phyloP scores from a whole-genome alignment of 257 asterid genomes.

The Petunia secreta region DNA sequence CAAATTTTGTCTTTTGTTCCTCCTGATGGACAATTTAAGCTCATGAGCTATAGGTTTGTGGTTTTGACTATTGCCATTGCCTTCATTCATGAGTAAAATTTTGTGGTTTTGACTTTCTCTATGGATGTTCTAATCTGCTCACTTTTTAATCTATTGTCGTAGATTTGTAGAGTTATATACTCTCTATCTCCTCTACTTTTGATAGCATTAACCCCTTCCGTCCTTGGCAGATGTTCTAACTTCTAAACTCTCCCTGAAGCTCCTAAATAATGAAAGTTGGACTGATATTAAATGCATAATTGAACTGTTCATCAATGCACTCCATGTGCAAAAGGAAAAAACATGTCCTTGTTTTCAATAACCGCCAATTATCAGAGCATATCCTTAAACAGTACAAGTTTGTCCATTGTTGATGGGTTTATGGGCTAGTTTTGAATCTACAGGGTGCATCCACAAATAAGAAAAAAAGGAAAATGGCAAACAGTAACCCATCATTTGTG shows the following conservation, averaged over 20 bases:
- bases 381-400: background rate
- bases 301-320: background rate
- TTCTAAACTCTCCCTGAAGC: background rate
- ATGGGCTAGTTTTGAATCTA: background rate
- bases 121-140: background rate
- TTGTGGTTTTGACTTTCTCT: background rate
- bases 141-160: background rate
- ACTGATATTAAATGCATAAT: slow-evolving; percentile 3
- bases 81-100: background rate
- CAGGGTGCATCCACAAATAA: background rate
- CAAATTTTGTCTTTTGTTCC: slow-evolving; percentile 94
- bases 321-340: background rate
- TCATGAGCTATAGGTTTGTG: slow-evolving; percentile 92
- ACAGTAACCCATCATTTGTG: background rate
- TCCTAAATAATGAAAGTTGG: background rate
- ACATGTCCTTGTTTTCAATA: background rate
- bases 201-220: background rate
- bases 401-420: slow-evolving; percentile 9
- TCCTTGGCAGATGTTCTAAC: background rate
- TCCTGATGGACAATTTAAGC: slow-evolving; percentile 94
- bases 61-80: slow-evolving; percentile 1
- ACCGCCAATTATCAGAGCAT: background rate
- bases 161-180: background rate
- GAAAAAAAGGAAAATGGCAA: slow-evolving; percentile 7
- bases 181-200: background rate